Base-by-base conservation (phyloP, 2,329 filamentous ascomycete genomes). In the Verruconis gallopava region DNA sequence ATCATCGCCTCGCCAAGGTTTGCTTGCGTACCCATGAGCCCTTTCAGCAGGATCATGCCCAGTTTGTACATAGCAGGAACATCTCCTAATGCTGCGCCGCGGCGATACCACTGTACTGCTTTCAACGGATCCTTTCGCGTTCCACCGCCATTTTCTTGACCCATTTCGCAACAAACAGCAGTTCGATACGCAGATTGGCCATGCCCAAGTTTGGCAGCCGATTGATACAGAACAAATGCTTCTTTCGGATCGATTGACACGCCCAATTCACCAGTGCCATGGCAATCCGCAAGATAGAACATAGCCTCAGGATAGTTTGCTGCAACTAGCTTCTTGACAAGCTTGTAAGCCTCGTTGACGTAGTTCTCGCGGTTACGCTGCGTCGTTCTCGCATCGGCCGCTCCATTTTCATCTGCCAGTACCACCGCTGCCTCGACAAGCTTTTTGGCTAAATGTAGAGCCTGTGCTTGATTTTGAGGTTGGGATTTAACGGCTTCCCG, bases 61-160 rank as follows among this genome's bases (percentile, higher is more conserved):
- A 96, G 78, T 63, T 98, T 98, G 67, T 95, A 98, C 85, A 96
- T 93, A 21, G 88, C 91, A 1, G 89, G 83, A 2, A 82, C 81
- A 55, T 98, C 89, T 3, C 91, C 89, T 2, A 96, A 69, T 11
- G 81, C 81, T 9, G 91, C 89, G 4, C 91, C 86, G 34, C 88
- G 82, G 58, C 89, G 86, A 62, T 98, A 98, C 91, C 91, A 98
- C 59, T 96, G 89, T 15, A 96, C 88, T 1, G 91, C 89, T 63
- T 96, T 96, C 49, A 89, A 64, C 1, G 85, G 85, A 55, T 98
- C 91, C 52, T 81, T 83, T 45, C 85, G 78, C 1, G 91, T 96
- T 18, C 91, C 91, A 40, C 91, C 91, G 21, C 88, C 89, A 53
- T 93, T 88, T 56, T 96, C 89, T 43, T 86, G 78, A 3, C 91